Percentiles rank a stretch among this genome's conserved stretches.
Evolutionary conservation across 2,329 filamentous ascomycete species (phyloP).

Genomic region (Pestalotiopsis sp.): DNA sequence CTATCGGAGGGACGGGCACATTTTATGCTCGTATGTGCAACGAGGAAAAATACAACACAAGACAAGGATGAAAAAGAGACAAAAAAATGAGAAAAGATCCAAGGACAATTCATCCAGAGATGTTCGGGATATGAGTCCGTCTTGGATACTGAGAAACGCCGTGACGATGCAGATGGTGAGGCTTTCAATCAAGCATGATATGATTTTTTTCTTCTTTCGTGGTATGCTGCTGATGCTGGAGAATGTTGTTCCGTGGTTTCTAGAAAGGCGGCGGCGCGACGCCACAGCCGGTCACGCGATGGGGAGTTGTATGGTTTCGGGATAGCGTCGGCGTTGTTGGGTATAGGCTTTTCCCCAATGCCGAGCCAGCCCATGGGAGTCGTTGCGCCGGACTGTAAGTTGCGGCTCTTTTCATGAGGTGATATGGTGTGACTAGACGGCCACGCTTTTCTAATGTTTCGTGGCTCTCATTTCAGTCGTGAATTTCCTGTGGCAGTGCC

Average conservation of each 20-base stretch:
- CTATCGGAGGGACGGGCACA: not conserved
- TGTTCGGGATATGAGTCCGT: not conserved
- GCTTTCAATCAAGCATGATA: not conserved
- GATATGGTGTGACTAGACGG: not conserved
- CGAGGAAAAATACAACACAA: not conserved
- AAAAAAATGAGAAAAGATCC: not conserved
- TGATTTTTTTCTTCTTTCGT: not conserved
- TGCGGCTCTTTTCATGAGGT: not conserved
- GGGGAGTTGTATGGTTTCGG: not conserved
- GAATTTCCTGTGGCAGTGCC: not conserved
- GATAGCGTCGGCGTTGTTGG: not conserved
- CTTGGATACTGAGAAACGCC: not conserved
- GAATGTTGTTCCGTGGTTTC: not conserved
- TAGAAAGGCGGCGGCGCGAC: conserved; percentile 1
- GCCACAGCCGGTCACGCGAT: conserved; percentile 5
- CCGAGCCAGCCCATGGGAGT: too few species aligned
- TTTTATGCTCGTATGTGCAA: not conserved
- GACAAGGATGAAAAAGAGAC: not conserved
- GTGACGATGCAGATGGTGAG: not conserved
- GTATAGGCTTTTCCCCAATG: not conserved
- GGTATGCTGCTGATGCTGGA: not conserved
- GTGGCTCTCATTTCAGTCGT: not conserved
- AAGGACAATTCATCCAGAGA: not conserved
- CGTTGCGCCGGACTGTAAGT: not conserved
- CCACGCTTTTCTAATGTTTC: not conserved